Conservation (phyloP, 2,329 filamentous ascomycete species). For the Diaporthe citrichinensis region DNA sequence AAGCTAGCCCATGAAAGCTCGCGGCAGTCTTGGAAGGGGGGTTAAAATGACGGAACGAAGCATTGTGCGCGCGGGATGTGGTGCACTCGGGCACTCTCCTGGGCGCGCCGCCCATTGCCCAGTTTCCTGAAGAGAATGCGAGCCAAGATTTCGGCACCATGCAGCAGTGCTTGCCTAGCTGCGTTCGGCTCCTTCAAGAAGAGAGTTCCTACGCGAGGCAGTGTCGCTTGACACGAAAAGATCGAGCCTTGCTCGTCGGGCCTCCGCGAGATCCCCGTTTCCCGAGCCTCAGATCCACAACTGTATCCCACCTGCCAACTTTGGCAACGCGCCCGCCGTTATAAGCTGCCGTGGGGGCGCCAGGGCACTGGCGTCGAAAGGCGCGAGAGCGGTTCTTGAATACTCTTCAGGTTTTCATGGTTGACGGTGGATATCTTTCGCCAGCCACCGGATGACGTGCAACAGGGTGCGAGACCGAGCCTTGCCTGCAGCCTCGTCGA, state of each 20-base stretch:
- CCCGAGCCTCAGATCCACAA: conserved; percentile 33
- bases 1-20: conserved; percentile 17
- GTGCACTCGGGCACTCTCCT: background rate
- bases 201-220: background rate
- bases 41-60: conserved; percentile 14
- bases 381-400: background rate
- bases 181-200: background rate
- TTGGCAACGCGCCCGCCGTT: conserved; percentile 18
- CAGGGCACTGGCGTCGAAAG: background rate
- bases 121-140: background rate
- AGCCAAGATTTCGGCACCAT: conserved; percentile 26
- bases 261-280: conserved; percentile 23
- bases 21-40: background rate
- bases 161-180: background rate
- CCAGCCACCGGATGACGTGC: conserved; percentile 6
- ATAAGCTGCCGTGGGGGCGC: conserved; percentile 15
- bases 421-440: background rate
- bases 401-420: background rate
- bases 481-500: conserved; percentile 38
- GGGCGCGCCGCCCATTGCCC: background rate
- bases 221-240: conserved; percentile 19
- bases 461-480: conserved; percentile 23
- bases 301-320: conserved; percentile 32
- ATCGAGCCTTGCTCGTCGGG: conserved; percentile 24
- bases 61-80: conserved; percentile 15